Base-by-base conservation (phyloP, 1,139 yeast genomes). In the Pichia sorboxylosa region DNA sequence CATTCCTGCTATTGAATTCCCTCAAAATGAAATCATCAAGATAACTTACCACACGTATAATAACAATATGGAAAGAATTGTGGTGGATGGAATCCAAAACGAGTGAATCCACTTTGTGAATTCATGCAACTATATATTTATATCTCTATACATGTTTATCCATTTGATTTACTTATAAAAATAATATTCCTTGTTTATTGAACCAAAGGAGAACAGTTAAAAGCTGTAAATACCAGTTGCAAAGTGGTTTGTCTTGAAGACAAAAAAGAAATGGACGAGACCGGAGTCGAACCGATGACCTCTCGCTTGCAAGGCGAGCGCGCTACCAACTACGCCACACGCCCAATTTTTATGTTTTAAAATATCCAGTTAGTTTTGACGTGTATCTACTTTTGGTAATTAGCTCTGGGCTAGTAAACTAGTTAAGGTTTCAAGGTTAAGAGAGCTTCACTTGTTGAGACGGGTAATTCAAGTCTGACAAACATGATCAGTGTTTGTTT, bases 41-140 rank as follows among this genome's bases (percentile, higher is more conserved):
- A 76, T 90, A 31, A 73, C 82, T 33, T 87, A 87, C 52, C 80
- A 82, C 42, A 95, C 96, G 1, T 87, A 85, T 55, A 72, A 79
- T 42, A 85, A 87, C 54, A 63, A 69, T 33, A 84, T 90, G 1
- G 66, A 66, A 30, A 63, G 74, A 37, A 64, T 76, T 25, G 30
- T 35, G 10, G 60, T 70, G 27, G 50, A 48, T 10, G 58, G 54
- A 20, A 49, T 52, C 4, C 34, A 33, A 10, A 26, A 15, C n/a
- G 32, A 33, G n/a, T 30, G 22, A 20, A 20, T 20, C 8, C 10
- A 20, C 11, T 20, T 20, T 9, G 8, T 20, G 8, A 20, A 9
- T 9, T 9, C 8, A 20, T 9, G 22, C 11, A 9, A 9, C 22
- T 20, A 9, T 20, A 9, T 20, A 9, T 20, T 20, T 11, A 9